These are phyloP conservation scores for Colletotrichum cereale DNA, from an alignment of 2,329 filamentous ascomycete genomes.

Conservation along the genomic window DNA sequence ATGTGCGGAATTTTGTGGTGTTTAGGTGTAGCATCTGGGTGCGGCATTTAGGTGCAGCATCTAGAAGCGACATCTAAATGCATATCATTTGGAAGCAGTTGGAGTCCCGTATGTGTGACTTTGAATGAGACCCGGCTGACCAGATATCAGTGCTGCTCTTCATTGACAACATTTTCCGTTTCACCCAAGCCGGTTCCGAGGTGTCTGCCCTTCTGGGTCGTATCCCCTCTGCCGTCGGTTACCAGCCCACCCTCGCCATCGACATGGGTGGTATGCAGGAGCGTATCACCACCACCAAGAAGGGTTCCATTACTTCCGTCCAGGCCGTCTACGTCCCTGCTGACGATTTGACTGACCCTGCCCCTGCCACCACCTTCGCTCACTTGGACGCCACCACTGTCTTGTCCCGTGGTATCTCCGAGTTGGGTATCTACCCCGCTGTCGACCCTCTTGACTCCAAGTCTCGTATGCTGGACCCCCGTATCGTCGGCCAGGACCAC, in stretches of 20 bases:
- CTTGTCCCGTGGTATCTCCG: constrained; percentile 99
- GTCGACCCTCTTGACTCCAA: constrained; percentile 99
- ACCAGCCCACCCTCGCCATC: constrained; percentile 98
- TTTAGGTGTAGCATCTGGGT: too few species aligned
- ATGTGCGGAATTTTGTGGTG: too few species aligned
- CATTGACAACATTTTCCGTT: constrained; percentile 99
- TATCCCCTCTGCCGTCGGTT: constrained; percentile 99
- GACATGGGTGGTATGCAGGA: constrained; percentile 99
- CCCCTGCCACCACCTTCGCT: constrained; percentile 98
- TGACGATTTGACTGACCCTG: constrained; percentile 99
- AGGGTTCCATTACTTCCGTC: constrained; percentile 99
- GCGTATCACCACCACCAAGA: constrained; percentile 99
- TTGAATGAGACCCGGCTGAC: constrained; percentile 44
- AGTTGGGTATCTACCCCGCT: constrained; percentile 99
- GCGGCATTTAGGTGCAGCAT: too few species aligned
- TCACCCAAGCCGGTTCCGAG: constrained; percentile 99
- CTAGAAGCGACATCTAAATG: too few species aligned
- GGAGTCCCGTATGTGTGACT: too few species aligned
- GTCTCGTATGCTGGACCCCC: constrained; percentile 99
- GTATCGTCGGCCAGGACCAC: constrained; percentile 98
- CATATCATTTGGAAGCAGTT: too few species aligned
- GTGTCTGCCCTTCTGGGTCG: constrained; percentile 99
- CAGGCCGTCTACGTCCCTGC: constrained; percentile 99
- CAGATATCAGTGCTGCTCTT: constrained; percentile 84
- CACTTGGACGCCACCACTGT: constrained; percentile 99